A percentile compares a stretch with the other conserved stretches of the same genome.
phyloP scores from a whole-genome alignment of 1,284 basidiomycete genomes.

The Sporisorium exsertum region DNA sequence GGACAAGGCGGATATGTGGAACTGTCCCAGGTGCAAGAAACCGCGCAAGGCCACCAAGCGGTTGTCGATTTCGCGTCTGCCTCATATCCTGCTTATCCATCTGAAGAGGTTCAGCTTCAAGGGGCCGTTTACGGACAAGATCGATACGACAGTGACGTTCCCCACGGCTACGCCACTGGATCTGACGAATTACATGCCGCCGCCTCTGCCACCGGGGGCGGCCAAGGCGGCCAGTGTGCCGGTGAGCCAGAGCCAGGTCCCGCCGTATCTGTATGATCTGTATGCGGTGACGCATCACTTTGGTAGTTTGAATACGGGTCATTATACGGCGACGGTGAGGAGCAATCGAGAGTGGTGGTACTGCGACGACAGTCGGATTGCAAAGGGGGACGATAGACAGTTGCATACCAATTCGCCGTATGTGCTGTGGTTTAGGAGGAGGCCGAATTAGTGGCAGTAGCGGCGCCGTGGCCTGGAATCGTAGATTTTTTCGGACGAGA shows the following conservation, averaged over 20 bases:
- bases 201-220: constrained; percentile 64
- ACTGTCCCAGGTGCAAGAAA: constrained; percentile 84
- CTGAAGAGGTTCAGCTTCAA: constrained; percentile 94
- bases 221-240: constrained; percentile 22
- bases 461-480: no score
- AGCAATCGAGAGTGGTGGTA: constrained; percentile 64
- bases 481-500: no score
- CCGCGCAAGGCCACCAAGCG: constrained; percentile 85
- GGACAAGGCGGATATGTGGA: constrained; percentile 96
- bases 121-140: constrained; percentile 92
- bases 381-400: constrained; percentile 54
- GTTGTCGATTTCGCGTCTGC: constrained; percentile 87
- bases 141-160: constrained; percentile 72
- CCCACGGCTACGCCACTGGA: constrained; percentile 82
- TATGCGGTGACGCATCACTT: constrained; percentile 70
- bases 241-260: constrained; percentile 54
- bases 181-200: constrained; percentile 90
- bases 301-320: constrained; percentile 66
- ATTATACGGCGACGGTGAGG: constrained; percentile 67
- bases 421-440: constrained; percentile 62
- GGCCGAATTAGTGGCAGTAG: neutral
- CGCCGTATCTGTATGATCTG: constrained; percentile 70
- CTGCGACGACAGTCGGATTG: constrained; percentile 64
- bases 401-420: constrained; percentile 62
- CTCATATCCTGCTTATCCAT: constrained; percentile 91